Evolutionary conservation across 75 land plant genomes (phyloP), one percentile per base, ranked within the genome.

Genomic region (Azolla pinnata): DNA sequence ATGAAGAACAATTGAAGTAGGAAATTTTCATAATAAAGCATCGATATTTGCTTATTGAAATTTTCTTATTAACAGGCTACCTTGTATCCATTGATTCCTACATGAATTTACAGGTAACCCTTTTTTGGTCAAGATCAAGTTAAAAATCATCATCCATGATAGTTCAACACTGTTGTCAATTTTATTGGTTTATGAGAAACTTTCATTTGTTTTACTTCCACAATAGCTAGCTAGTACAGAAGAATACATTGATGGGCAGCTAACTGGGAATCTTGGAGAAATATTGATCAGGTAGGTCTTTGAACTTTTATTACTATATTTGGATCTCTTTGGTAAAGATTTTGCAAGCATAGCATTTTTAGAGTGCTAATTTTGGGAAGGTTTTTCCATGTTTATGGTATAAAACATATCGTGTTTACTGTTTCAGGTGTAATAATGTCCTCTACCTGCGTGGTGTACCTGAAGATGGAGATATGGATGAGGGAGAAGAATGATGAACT

Each of bases 211-310:
- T n/a, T n/a, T n/a, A n/a, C n/a, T n/a, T n/a, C n/a, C n/a, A n/a
- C n/a, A n/a, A n/a, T 74, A 91, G 97, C 67, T 91, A 42, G 97
- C 88, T 23, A 91, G 86, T 69, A 78, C 89, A 44, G 97, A 91
- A 62, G 97, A 91, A 49, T 88, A 74, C 58, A 73, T 91, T 67
- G 97, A 91, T 61, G 97, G 97, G 1, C 78, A 90, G 49, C 70
- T 72, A 56, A 71, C 83, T 42, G 97, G 97, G 44, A 84, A 84
- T 47, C 73, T 91, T 29, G 97, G 97, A 33, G 97, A 91, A 70
- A 83, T 87, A 42, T 69, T 91, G 38, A 88, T 91, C 60, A 87
- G 97, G 97, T 91, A 73, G 33, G 42, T n/a, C 12, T 18, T 26
- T 38, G n/a, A n/a, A n/a, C n/a, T n/a, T n/a, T n/a, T n/a, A n/a